These are phyloP conservation scores for Huntiella abstrusa DNA, from an alignment of 2,329 filamentous ascomycete species.

Conservation along the genomic window DNA sequence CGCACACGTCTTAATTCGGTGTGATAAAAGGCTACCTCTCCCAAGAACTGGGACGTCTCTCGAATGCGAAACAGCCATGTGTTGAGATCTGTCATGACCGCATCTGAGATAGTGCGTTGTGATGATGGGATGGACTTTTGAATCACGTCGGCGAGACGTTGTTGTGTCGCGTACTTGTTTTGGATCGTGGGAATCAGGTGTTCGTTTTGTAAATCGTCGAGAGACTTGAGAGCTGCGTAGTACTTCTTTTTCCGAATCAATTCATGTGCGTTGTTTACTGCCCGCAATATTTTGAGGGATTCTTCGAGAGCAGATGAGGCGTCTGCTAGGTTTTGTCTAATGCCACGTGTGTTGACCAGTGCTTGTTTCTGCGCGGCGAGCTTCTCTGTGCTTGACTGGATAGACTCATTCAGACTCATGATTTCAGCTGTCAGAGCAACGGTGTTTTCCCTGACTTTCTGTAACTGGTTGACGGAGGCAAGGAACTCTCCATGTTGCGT, in stretches of 20 bases:
- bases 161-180: constrained; percentile 78
- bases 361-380: constrained; percentile 87
- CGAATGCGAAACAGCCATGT: constrained; percentile 91
- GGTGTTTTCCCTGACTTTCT: constrained; percentile 77
- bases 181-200: constrained; percentile 56
- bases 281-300: constrained; percentile 76
- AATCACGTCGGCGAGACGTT: constrained; percentile 87
- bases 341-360: constrained; percentile 75
- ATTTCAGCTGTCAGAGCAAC: constrained; percentile 81
- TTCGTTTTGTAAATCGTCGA: constrained; percentile 92
- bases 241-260: constrained; percentile 84
- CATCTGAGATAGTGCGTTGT: constrained; percentile 82
- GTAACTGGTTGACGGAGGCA: constrained; percentile 80
- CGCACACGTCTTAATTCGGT: constrained; percentile 71
- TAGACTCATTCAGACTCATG: constrained; percentile 78
- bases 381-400: constrained; percentile 86
- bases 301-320: constrained; percentile 75
- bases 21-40: constrained; percentile 92
- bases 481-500: constrained; percentile 96
- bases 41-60: constrained; percentile 88
- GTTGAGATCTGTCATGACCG: constrained; percentile 91
- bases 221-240: constrained; percentile 78
- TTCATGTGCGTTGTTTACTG: constrained; percentile 88
- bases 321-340: constrained; percentile 91
- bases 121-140: constrained; percentile 88